phyloP scores from a whole-genome alignment of 371 early-diverging fungal genomes.

The Smittium culicis region DNA sequence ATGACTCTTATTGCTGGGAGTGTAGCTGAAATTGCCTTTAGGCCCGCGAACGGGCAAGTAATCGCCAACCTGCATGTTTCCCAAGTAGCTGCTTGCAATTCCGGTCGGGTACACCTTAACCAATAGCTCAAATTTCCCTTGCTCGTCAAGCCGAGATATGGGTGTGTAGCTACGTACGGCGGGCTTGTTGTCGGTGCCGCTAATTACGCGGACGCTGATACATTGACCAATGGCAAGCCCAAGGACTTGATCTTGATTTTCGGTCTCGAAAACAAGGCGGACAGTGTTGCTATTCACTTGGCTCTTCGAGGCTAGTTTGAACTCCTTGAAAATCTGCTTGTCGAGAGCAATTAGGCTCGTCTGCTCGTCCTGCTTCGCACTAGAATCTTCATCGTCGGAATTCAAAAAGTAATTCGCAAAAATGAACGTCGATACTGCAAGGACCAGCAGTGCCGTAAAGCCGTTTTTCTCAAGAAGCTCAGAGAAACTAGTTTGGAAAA shows the following conservation, averaged over 20 bases:
- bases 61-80: constrained; percentile 63
- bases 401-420: neutral
- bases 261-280: neutral
- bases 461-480: neutral
- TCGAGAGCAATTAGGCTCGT: neutral
- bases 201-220: neutral
- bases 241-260: neutral
- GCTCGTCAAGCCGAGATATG: constrained; percentile 64
- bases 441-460: neutral
- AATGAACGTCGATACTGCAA: neutral
- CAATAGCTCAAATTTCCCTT: constrained; percentile 77
- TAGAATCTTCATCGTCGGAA: neutral
- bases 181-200: constrained; percentile 36
- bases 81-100: constrained; percentile 64
- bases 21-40: constrained; percentile 78
- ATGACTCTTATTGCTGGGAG: constrained; percentile 58
- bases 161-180: constrained; percentile 88
- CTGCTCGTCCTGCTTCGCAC: neutral
- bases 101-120: constrained; percentile 90
- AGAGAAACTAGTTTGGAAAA: no score
- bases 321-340: neutral
- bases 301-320: neutral
- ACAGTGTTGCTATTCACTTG: neutral
- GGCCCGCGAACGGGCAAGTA: constrained; percentile 73
- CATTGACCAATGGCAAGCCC: neutral